Evolutionary conservation across 805 yeast genomes (phyloP).

Genomic region (Aciculoconidium aculeatum): DNA sequence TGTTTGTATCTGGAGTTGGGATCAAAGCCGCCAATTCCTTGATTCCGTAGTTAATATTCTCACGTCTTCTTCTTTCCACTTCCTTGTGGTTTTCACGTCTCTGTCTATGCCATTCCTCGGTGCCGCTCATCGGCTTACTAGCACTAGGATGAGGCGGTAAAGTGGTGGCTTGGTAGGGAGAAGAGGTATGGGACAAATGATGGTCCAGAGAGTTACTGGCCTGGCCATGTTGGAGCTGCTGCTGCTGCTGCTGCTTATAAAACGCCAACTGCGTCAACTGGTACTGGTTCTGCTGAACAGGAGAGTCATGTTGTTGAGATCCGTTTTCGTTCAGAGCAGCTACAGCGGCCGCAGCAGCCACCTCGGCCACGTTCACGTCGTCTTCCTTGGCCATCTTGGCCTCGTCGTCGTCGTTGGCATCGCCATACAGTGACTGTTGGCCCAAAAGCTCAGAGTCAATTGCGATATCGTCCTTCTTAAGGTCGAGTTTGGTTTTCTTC

Average conservation of each 20-base stretch:
- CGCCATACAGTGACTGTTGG: slow-evolving; percentile 29
- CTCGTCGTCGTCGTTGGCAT: slow-evolving; percentile 3
- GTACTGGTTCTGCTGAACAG: slow-evolving; percentile 11
- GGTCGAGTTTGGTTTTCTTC: slow-evolving; percentile 9
- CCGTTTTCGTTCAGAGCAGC: slow-evolving; percentile 13
- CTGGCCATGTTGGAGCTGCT: slow-evolving; percentile 7
- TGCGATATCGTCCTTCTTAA: slow-evolving; percentile 21
- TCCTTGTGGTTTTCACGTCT: slow-evolving; percentile 92
- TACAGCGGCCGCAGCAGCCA: slow-evolving; percentile 23
- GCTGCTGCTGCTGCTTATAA: slow-evolving; percentile 14
- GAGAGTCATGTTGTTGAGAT: slow-evolving; percentile 4
- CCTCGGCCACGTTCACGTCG: slow-evolving; percentile 22
- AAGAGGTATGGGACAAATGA: slow-evolving; percentile 11
- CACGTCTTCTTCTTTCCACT: slow-evolving; percentile 90
- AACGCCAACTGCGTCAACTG: slow-evolving; percentile 15
- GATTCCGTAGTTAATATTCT: slow-evolving; percentile 82
- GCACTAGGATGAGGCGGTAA: slow-evolving; percentile 18
- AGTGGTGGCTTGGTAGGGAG: slow-evolving; percentile 30
- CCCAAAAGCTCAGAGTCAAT: slow-evolving; percentile 40
- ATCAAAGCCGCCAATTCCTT: slow-evolving; percentile 69
- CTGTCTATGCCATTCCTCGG: slow-evolving; percentile 77
- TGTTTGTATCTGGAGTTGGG: slow-evolving; percentile 81
- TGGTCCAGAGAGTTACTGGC: slow-evolving; percentile 12
- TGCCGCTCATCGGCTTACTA: slow-evolving; percentile 60
- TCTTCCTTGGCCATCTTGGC: slow-evolving; percentile 14